These are phyloP conservation scores for Ceratobasidium papillatum DNA, from an alignment of 1,284 basidiomycete species.

Conservation along the genomic window DNA sequence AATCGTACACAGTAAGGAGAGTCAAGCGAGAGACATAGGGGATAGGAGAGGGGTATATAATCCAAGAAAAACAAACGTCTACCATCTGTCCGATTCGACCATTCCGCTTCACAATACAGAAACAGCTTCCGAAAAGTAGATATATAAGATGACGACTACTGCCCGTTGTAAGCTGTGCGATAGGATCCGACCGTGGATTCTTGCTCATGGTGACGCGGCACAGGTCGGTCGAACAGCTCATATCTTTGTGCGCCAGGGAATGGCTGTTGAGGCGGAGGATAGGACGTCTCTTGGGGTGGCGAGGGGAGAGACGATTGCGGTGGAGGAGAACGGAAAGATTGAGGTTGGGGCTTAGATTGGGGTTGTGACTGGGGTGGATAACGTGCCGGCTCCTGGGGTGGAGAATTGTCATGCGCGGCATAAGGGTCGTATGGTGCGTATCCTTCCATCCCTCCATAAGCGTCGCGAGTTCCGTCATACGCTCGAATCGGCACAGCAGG, in stretches of 20 bases:
- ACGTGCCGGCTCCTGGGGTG: background rate
- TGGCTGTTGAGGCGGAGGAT: background rate
- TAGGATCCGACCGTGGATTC: slow-evolving; percentile 28
- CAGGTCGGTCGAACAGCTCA: background rate
- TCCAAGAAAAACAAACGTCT: background rate
- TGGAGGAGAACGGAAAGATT: background rate
- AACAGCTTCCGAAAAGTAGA: background rate
- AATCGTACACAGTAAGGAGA: background rate
- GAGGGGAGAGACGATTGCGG: background rate
- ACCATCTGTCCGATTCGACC: background rate
- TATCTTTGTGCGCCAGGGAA: background rate
- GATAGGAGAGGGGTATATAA: background rate
- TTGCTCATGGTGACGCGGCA: slow-evolving; percentile 1
- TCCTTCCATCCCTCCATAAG: background rate
- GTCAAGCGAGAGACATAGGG: background rate
- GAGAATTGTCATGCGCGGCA: background rate
- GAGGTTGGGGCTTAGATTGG: background rate
- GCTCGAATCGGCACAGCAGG: background rate
- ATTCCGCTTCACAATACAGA: slow-evolving; percentile 1
- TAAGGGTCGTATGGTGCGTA: slow-evolving; percentile 21
- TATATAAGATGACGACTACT: background rate
- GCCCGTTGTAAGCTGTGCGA: slow-evolving; percentile 11
- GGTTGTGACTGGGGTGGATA: background rate
- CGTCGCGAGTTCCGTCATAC: background rate
- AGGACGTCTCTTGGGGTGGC: background rate